Percentiles rank a stretch among this genome's conserved stretches.
Conservation (phyloP, 495 filamentous ascomycete species). For the Penicillium nucicola region DNA sequence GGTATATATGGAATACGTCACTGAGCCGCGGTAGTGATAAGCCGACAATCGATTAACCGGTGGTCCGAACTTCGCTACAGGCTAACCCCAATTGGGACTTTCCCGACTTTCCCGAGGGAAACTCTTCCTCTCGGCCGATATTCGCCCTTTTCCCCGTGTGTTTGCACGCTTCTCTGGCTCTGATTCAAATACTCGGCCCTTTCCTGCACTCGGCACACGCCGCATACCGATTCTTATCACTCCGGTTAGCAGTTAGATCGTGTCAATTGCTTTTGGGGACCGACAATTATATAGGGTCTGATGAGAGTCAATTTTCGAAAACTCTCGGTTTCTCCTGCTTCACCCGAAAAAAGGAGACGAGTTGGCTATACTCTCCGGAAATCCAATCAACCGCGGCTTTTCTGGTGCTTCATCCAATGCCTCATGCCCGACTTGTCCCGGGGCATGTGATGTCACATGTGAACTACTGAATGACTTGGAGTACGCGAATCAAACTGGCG, state of each 20-base stretch:
- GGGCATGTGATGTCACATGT: constrained; percentile 15
- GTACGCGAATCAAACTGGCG: too few relatives aligned
- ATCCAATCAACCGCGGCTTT: constrained; percentile 12
- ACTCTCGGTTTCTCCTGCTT: constrained; percentile 1
- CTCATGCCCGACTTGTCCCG: constrained; percentile 6
- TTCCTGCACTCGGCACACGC: constrained; percentile 19
- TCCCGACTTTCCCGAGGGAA: constrained; percentile 35
- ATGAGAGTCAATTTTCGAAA: neutral
- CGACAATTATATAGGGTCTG: constrained; percentile 9
- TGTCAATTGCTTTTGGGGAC: constrained; percentile 4
- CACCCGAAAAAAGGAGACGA: constrained; percentile 9
- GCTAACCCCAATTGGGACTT: too few relatives aligned
- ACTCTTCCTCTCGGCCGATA: constrained; percentile 38
- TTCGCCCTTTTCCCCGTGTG: constrained; percentile 7
- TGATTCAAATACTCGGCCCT: neutral
- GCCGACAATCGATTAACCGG: neutral
- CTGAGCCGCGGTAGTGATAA: constrained; percentile 16
- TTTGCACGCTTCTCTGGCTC: neutral
- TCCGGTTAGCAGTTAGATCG: constrained; percentile 1
- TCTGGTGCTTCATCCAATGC: neutral
- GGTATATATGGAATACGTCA: constrained; percentile 39
- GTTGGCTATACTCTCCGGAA: neutral
- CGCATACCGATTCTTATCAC: constrained; percentile 21
- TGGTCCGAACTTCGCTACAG: neutral
- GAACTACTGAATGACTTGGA: too few relatives aligned